A percentile compares a stretch with the other conserved stretches of the same genome.
Conservation (phyloP, 164 flowering plant genomes). For the Berberis vulgaris region DNA sequence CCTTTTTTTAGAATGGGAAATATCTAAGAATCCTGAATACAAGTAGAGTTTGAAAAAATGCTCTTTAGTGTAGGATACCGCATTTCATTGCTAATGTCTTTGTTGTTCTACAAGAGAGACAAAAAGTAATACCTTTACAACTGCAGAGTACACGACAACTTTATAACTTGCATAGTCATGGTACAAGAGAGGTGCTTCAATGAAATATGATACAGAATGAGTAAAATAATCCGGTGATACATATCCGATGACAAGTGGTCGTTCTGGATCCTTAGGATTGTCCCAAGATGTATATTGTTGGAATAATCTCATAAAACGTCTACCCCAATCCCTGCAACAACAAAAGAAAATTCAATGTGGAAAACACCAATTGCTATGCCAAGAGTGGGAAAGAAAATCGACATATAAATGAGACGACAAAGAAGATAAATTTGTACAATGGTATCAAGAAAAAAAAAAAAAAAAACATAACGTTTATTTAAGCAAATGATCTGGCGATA, state of each 20-base stretch:
- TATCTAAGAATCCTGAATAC: too few relatives aligned
- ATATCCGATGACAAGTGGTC: constrained; percentile 91
- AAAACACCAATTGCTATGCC: not conserved
- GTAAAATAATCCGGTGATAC: constrained; percentile 99
- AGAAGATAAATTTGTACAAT: too few relatives aligned
- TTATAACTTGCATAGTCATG: constrained; percentile 82
- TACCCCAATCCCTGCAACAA: constrained; percentile 90
- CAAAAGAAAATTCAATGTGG: constrained; percentile 2
- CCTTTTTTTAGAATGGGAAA: too few relatives aligned
- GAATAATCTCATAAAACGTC: constrained; percentile 78
- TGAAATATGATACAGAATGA: constrained; percentile 96
- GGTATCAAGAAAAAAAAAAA: too few relatives aligned
- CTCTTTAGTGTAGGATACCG: too few relatives aligned
- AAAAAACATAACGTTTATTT: too few relatives aligned
- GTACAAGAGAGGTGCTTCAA: constrained; percentile 85
- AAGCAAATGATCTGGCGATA: too few relatives aligned
- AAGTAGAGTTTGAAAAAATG: too few relatives aligned
- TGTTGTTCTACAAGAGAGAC: not conserved
- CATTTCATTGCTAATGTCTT: not conserved
- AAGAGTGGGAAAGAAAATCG: too few relatives aligned
- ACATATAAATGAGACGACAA: too few relatives aligned
- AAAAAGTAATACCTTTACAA: constrained; percentile 69
- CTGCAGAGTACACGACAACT: constrained; percentile 95
- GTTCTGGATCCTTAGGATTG: constrained; percentile 79
- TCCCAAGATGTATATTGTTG: constrained; percentile 83